Conservation (phyloP, 1,284 basidiomycete genomes). For the Ganoderma sinense region DNA sequence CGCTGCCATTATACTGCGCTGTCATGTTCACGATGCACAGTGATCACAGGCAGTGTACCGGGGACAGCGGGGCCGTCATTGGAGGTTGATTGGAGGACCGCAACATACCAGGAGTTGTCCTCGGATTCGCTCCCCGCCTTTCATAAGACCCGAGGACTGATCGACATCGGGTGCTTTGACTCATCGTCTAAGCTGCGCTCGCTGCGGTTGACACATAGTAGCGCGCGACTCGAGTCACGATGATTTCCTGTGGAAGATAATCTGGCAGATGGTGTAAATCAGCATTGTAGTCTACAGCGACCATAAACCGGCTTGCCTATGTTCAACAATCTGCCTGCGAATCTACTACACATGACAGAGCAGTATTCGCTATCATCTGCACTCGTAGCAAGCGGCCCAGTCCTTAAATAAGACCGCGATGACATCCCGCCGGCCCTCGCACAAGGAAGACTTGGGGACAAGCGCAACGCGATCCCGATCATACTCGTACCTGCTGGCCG, state of each 20-base stretch:
- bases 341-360: background rate
- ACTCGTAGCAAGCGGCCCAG: background rate
- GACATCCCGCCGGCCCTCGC: background rate
- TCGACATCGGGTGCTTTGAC: background rate
- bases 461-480: constrained; percentile 27
- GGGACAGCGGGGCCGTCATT: background rate
- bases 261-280: background rate
- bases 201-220: background rate
- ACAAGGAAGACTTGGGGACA: constrained; percentile 8
- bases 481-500: constrained; percentile 14
- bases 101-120: background rate
- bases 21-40: background rate
- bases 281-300: background rate
- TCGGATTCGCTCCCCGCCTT: background rate
- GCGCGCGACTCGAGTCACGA: background rate
- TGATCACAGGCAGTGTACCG: background rate
- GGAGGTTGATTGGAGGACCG: background rate
- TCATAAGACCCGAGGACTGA: background rate
- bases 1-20: background rate
- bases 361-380: background rate
- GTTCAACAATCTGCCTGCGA: background rate
- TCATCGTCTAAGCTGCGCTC: background rate
- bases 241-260: background rate
- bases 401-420: background rate
- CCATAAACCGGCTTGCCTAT: background rate